These are phyloP conservation scores for Penicillium atrosanguineum DNA, from an alignment of 495 filamentous ascomycete genomes.

Conservation along the genomic window DNA sequence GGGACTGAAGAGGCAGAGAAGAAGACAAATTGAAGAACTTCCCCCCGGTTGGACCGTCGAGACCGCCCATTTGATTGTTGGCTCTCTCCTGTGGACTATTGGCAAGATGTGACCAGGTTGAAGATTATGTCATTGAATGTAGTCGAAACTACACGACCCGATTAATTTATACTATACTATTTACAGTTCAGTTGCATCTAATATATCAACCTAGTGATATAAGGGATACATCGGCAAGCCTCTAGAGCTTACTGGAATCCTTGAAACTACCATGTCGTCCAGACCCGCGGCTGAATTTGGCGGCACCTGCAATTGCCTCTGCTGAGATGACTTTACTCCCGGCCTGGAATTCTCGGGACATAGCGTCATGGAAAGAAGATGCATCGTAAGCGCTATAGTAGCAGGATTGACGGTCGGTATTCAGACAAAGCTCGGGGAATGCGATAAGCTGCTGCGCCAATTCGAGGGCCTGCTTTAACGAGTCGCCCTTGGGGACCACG, in stretches of 20 bases:
- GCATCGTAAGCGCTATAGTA: conserved; percentile 48
- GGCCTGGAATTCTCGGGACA: conserved; percentile 40
- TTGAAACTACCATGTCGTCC: conserved; percentile 45
- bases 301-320: conserved; percentile 43
- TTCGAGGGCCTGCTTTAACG: conserved; percentile 38
- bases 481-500: conserved; percentile 45
- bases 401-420: conserved; percentile 33
- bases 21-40: conserved; percentile 25
- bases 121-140: not conserved
- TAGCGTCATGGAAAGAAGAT: conserved; percentile 40
- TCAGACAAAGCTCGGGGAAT: conserved; percentile 48
- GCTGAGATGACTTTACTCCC: conserved; percentile 33
- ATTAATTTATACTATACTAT: conserved; percentile 12
- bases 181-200: not conserved
- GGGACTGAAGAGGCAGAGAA: conserved; percentile 19
- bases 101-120: not conserved
- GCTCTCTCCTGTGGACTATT: not conserved
- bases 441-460: conserved; percentile 40
- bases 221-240: not conserved
- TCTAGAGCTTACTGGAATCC: conserved; percentile 15
- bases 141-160: not conserved
- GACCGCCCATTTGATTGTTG: not conserved
- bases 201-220: not conserved
- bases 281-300: conserved; percentile 37
- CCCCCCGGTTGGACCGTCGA: not conserved